Percentiles rank a stretch among this genome's conserved stretches.
These are phyloP conservation scores for Yarrowia sp. DNA, from an alignment of 805 yeast genomes.

Conservation along the genomic window DNA sequence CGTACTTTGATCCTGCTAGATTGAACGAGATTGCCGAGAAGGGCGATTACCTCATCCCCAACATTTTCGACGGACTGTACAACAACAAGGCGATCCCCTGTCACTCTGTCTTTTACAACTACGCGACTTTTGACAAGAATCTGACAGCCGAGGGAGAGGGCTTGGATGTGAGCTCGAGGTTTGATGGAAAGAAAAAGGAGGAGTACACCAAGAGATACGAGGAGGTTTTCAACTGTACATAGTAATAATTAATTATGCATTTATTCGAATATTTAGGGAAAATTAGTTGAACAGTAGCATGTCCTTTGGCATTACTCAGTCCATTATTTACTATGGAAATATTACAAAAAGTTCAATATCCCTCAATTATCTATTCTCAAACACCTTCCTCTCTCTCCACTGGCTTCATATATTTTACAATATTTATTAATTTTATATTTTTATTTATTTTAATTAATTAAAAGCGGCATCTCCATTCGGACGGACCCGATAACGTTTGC, in stretches of 20 bases:
- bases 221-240: constrained; percentile 7
- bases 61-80: constrained; percentile 13
- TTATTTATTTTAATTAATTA: too few species aligned
- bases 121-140: background rate
- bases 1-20: background rate
- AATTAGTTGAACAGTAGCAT: too few species aligned
- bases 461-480: too few species aligned
- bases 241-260: constrained; percentile 2
- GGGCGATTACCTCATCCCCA: constrained; percentile 7
- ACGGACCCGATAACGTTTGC: too few species aligned
- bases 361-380: too few species aligned
- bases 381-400: too few species aligned
- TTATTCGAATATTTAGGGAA: background rate
- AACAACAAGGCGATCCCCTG: background rate
- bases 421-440: too few species aligned
- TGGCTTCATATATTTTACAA: too few species aligned
- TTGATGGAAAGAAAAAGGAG: background rate
- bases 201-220: background rate
- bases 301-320: too few species aligned
- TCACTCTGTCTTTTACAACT: constrained; percentile 11
- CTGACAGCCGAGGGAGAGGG: background rate
- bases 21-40: background rate
- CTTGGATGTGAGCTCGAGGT: background rate
- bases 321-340: too few species aligned
- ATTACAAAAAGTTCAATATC: too few species aligned